phyloP scores from a whole-genome alignment of 2,329 filamentous ascomycete genomes.

The Pseudogymnoascus sp. region DNA sequence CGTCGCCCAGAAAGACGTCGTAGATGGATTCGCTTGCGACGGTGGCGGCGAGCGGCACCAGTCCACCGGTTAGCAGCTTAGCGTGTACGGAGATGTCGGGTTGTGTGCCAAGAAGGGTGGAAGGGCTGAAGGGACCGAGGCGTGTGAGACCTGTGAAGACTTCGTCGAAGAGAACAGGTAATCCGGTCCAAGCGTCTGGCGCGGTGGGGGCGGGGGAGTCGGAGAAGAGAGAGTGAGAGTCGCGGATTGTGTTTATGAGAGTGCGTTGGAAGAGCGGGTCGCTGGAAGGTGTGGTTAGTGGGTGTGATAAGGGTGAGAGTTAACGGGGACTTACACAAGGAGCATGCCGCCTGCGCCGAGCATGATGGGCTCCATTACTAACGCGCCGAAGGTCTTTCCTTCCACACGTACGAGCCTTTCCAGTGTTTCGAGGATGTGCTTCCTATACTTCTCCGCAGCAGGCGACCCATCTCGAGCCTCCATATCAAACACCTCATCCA shows the following conservation, averaged over 20 bases:
- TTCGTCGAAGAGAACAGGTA: constrained; percentile 77
- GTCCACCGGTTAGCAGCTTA: constrained; percentile 73
- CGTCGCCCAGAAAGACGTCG: constrained; percentile 58
- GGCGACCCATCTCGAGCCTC: constrained; percentile 38
- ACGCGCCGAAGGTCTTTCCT: constrained; percentile 63
- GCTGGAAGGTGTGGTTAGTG: constrained; percentile 32
- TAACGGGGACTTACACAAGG: constrained; percentile 51
- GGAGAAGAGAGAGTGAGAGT: constrained; percentile 48
- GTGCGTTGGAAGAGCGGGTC: constrained; percentile 75
- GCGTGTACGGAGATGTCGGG: constrained; percentile 76
- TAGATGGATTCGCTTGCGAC: constrained; percentile 69
- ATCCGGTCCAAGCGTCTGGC: constrained; percentile 53
- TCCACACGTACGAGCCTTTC: constrained; percentile 43
- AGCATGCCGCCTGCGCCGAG: constrained; percentile 80
- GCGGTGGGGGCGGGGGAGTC: constrained; percentile 14
- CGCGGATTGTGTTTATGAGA: constrained; percentile 60
- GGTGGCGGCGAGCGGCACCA: constrained; percentile 70
- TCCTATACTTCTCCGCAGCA: constrained; percentile 46
- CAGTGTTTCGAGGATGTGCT: constrained; percentile 51
- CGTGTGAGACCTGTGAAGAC: constrained; percentile 83
- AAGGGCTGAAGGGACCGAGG: constrained; percentile 63
- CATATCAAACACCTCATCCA: constrained; percentile 56
- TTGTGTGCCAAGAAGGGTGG: constrained; percentile 59
- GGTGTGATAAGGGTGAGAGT: background rate
- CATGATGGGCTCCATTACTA: constrained; percentile 74